Base-by-base conservation (phyloP, 1,139 yeast genomes). In the Pichia sp. region DNA sequence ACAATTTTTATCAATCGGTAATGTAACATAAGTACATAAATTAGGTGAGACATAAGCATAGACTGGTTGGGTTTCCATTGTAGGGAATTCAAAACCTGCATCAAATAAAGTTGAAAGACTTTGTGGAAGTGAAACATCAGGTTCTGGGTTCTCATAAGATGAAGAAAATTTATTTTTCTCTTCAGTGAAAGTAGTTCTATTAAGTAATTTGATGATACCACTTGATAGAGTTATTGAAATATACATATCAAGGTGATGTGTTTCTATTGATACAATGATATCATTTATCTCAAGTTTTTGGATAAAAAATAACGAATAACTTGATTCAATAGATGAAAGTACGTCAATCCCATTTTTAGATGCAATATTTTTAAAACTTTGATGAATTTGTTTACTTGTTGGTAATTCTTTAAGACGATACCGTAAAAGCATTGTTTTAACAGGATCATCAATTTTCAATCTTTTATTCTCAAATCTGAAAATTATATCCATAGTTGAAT, bases 1-100 rank as follows among this genome's bases (percentile, higher is more conserved):
- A 1, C 39, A 36, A 2, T 47, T 39, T 6, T 47, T 49, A 24
- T 46, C 41, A 17, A 48, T 42, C 5, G 59, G 58, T 35, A 67
- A 51, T 52, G 72, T 44, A 49, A 79, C 60, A 63, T 56, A 55
- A 0, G 83, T 70, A 12, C 78, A 65, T 44, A 74, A 53, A 48
- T 75, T 78, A 1, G 85, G 85, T 2, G 88, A 80, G 0, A 79
- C 52, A 9, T 74, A 66, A 25, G 70, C 54, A 19, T 67, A 58
- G 15, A 68, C 53, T 1, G 76, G 71, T 19, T 55, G 57, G 19
- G 55, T 45, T 0, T 44, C 44, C n/a, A 60, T 54, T 41, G 45
- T 44, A 0, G 77, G 72, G 38, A 77, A 68, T 26, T 62, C 58
- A 52, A 71, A 81, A 0, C 89, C 89, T 7, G 74, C 69, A 51